Base-by-base conservation (phyloP, 345 rosid species). In the Pistacia atlantica region DNA sequence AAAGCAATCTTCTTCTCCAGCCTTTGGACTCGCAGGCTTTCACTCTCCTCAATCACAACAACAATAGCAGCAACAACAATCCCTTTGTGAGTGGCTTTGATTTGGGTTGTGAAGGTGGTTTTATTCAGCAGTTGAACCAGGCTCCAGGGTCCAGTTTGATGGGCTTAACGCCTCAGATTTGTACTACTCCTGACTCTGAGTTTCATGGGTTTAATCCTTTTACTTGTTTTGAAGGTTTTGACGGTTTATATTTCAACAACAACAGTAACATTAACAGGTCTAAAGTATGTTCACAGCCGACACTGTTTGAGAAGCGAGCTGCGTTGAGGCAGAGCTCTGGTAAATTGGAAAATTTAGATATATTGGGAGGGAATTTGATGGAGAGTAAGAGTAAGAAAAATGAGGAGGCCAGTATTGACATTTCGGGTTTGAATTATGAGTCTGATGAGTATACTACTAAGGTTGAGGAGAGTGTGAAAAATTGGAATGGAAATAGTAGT, bases 251-350 rank as follows among this genome's bases (percentile, higher is more conserved):
- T 59, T 82, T 46, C 56, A 72, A 72, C 67, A 71, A 45, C 38
- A 72, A 16, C 58, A 54, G 14, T 37, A 71, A 45, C 38, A 72
- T 16, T 57, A 72, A 3, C 10, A 59, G 66, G 75, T 33, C 67
- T 17, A 72, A 72, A 46, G 17, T 31, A 5, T 72, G 67, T 72
- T 45, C 67, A 13, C 61, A 85, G 48, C 92, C 91, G 31, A 92
- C 93, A 77, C 83, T 94, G 84, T 94, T 94, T 68, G 96, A 91
- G 86, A 92, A 92, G 79, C 85, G 97, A 64, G 94, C 97, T 7
- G 90, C 89, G 17, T 80, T 86, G 83, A 85, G 92, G 49, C 90
- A 91, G 64, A 83, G 81, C 25, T 80, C 73, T 46, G 85, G 85
- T 38, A 81, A 83, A 46, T 80, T 88, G 67, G 93, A 89, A 72